A percentile compares a stretch with the other conserved stretches of the same genome.
Evolutionary conservation across 345 rosid genomes (phyloP).

Genomic region (Aegle marmelos): DNA sequence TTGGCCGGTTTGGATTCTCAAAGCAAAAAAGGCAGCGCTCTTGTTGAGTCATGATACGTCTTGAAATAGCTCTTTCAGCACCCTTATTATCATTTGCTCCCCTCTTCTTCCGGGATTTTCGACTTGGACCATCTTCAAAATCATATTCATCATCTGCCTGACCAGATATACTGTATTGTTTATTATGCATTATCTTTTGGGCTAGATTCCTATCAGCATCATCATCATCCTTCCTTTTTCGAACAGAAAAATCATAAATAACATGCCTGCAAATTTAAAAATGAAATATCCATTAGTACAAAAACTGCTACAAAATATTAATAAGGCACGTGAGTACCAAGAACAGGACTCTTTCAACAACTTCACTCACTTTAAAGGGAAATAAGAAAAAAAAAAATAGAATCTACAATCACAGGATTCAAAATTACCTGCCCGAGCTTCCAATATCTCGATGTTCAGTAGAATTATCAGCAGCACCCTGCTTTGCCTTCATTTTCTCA

Average conservation of each 20-base stretch:
- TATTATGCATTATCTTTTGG: slow-evolving; percentile 66
- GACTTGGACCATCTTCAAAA: slow-evolving; percentile 72
- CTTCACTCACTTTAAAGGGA: background rate
- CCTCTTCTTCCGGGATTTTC: slow-evolving; percentile 47
- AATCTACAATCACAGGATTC: background rate
- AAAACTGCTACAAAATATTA: background rate
- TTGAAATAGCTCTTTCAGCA: slow-evolving; percentile 43
- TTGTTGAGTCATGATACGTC: slow-evolving; percentile 79
- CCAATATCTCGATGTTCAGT: slow-evolving; percentile 25
- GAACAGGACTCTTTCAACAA: background rate
- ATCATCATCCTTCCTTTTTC: slow-evolving; percentile 52
- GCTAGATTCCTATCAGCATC: slow-evolving; percentile 80
- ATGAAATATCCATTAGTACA: background rate
- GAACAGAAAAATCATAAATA: slow-evolving; percentile 37
- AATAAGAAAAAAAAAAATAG: background rate
- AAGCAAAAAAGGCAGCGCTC: slow-evolving; percentile 90
- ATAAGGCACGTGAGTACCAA: background rate
- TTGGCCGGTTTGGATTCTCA: slow-evolving; percentile 85
- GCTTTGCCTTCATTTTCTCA: slow-evolving; percentile 55
- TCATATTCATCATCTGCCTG: slow-evolving; percentile 93
- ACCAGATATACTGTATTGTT: slow-evolving; percentile 59
- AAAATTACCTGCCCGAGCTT: slow-evolving; percentile 47
- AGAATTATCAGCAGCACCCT: slow-evolving; percentile 38
- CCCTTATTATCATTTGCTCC: slow-evolving; percentile 30
- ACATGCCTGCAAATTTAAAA: slow-evolving; percentile 30